These are phyloP conservation scores for Fusarium tanahbumbuense DNA, from an alignment of 2,329 filamentous ascomycete genomes.

Conservation along the genomic window DNA sequence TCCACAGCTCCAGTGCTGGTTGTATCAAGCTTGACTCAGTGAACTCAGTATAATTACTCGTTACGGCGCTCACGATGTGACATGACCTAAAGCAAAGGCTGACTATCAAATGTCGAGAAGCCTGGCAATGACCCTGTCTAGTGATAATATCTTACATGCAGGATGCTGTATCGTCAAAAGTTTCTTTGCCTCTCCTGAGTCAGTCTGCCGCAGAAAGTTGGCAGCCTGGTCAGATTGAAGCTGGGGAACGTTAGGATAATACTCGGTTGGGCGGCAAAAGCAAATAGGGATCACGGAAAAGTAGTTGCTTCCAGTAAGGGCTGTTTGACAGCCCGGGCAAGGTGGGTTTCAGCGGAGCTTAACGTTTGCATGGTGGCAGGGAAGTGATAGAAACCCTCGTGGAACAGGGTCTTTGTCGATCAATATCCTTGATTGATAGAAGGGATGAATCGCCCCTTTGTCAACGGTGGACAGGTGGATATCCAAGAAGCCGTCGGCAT, in stretches of 20 bases:
- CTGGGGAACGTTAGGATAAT: conserved; percentile 24
- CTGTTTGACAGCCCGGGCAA: conserved; percentile 9
- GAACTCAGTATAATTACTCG: conserved; percentile 2
- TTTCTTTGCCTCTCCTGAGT: conserved; percentile 34
- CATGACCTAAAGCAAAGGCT: conserved; percentile 35
- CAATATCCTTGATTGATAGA: conserved; percentile 32
- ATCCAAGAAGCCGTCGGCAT: conserved; percentile 29
- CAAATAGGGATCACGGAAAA: conserved; percentile 35
- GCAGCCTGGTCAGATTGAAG: conserved; percentile 29
- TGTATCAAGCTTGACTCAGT: conserved; percentile 14
- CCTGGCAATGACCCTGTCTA: conserved; percentile 26
- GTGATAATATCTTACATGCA: conserved; percentile 11
- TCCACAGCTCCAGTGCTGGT: conserved; percentile 18
- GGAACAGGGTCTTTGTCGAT: conserved; percentile 40
- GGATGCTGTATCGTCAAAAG: conserved; percentile 15
- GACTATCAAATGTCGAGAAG: conserved; percentile 3
- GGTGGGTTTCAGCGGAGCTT: conserved; percentile 27
- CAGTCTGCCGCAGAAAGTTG: conserved; percentile 31
- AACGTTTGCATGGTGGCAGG: conserved; percentile 26
- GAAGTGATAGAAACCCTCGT: conserved; percentile 31
- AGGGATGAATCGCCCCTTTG: conserved; percentile 31
- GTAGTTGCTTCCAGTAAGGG: conserved; percentile 27
- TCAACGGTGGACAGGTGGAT: conserved; percentile 18
- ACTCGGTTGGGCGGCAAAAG: conserved; percentile 33
- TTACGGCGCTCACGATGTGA: conserved; percentile 24